Evolutionary conservation across 2,329 filamentous ascomycete species (phyloP).

Genomic region (Pseudogymnoascus sp.): DNA sequence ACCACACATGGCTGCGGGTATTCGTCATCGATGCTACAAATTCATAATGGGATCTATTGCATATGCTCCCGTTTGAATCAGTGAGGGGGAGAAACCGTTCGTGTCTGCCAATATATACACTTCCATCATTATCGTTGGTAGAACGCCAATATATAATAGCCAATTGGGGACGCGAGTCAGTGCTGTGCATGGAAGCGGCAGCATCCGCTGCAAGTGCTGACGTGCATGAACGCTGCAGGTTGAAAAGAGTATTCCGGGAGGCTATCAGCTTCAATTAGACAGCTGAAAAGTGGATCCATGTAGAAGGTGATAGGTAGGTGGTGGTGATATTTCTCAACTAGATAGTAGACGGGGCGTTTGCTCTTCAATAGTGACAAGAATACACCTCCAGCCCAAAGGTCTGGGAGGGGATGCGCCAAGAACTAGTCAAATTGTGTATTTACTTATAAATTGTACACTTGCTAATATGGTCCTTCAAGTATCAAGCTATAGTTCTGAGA

Average conservation of each 20-base stretch:
- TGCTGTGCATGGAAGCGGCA: background rate
- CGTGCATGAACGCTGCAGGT: background rate
- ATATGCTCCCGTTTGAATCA: background rate
- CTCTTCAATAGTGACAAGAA: background rate
- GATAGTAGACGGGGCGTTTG: background rate
- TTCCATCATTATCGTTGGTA: background rate
- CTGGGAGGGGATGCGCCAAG: background rate
- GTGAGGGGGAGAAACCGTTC: background rate
- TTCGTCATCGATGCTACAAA: background rate
- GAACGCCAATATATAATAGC: background rate
- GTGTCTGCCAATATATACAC: background rate
- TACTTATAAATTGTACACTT: background rate
- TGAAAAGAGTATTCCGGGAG: background rate
- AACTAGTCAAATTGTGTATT: background rate
- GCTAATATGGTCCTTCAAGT: background rate
- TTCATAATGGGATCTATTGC: background rate
- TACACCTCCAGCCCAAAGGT: background rate
- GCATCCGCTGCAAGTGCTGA: background rate
- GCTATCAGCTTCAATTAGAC: background rate
- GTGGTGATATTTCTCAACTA: background rate
- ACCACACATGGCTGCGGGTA: background rate
- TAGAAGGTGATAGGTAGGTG: background rate
- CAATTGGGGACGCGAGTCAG: background rate
- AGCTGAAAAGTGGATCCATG: background rate
- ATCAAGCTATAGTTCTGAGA: background rate